Percentiles rank a stretch among this genome's conserved stretches.
These are phyloP conservation scores for Catunica adiposa DNA, from an alignment of 2,329 filamentous ascomycete genomes.

Conservation along the genomic window DNA sequence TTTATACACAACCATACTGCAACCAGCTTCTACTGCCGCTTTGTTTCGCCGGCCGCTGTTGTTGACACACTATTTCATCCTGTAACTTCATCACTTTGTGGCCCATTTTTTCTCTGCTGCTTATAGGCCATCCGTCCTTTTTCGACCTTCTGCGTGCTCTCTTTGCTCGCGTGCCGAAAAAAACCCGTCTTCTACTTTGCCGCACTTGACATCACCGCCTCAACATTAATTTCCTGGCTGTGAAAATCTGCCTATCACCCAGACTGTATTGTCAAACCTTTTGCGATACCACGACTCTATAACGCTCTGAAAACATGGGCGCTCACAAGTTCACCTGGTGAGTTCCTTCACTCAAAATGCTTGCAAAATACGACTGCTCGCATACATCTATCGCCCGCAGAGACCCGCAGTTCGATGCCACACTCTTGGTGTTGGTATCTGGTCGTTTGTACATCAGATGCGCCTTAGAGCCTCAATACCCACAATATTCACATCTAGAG, in stretches of 20 bases:
- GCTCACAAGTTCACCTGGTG: constrained; percentile 14
- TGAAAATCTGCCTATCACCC: not conserved
- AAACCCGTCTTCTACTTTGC: not conserved
- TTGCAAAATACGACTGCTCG: not conserved
- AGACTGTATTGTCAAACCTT: not conserved
- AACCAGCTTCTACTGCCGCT: not conserved
- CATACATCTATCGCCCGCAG: not conserved
- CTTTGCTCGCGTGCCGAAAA: constrained; percentile 2
- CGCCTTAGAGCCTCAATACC: too few relatives aligned
- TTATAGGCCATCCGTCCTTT: not conserved
- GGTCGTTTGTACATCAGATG: too few relatives aligned
- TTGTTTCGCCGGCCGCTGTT: constrained; percentile 4
- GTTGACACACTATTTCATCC: not conserved
- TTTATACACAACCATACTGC: not conserved
- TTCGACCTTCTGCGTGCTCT: not conserved
- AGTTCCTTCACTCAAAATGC: not conserved
- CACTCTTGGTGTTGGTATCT: not conserved
- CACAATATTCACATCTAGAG: too few relatives aligned
- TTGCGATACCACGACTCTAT: not conserved
- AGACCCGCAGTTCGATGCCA: not conserved
- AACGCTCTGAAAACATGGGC: constrained; percentile 13
- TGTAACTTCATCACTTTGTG: not conserved
- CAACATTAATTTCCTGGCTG: not conserved
- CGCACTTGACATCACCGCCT: not conserved
- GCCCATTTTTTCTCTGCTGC: not conserved